Base-by-base conservation (phyloP, 352 stramenopile species). In the Elongisporangium anandrum region DNA sequence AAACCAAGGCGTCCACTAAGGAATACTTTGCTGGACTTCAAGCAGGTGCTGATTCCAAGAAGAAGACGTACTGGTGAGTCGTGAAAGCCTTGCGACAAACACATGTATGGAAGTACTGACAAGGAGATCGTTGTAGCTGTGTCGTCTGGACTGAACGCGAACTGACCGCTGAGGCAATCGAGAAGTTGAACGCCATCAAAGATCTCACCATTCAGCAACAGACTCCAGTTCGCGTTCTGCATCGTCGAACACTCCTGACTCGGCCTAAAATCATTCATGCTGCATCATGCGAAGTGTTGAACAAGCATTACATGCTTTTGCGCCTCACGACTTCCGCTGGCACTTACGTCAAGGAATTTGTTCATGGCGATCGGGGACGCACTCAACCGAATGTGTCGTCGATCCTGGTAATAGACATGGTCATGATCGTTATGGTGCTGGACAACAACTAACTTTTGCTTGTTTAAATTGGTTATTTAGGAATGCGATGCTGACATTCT, bases 331-430 rank as follows among this genome's bases (percentile, higher is more conserved):
- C 97, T 3, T 97, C 88, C 34, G 97, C 95, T 4, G 94, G 94
- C 50, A 99, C 97, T 9, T 99, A 99, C 69, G 97, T 99, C 49
- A 99, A 99, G 70, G 98, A 99, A 78, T 99, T 99, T 73, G 95
- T 99, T 21, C 97, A 99, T 72, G 96, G 97, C 17, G 98, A 99
- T 80, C 92, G 98, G 38, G 96, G 97, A 10, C 87, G 98, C 52
- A 99, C 97, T n/a, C 62, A 87, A 61, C 98, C 98, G 13, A 99
- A 95, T 68, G 79, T 99, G 10, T 79, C 86, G 6, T 81, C 84
- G 12, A 85, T 98, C 60, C 69, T 98, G 52, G 87, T 88, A 79
- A 53, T 7, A 48, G 20, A 41, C 10, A 50, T 21, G 4, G 47
- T 54, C 10, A 9, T 9, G 23, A 47, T 16, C 45, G 13, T 16